phyloP scores from a whole-genome alignment of 164 flowering plant genomes.

The Amborella trichopoda region DNA sequence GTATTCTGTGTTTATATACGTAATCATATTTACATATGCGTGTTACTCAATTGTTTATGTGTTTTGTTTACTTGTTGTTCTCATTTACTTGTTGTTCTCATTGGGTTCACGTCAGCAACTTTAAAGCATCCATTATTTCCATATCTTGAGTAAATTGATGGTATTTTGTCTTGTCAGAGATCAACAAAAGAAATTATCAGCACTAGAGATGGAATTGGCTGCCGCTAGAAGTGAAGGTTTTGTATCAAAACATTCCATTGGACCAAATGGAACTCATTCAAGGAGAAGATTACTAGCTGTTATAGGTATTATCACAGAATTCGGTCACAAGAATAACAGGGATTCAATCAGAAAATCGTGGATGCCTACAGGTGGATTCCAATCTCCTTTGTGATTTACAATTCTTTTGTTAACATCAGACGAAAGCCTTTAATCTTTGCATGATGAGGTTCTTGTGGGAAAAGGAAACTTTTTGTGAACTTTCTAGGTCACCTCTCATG shows the following conservation, averaged over 20 bases:
- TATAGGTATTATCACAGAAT: conserved; percentile 60
- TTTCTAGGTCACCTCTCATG: no score
- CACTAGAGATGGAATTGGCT: conserved; percentile 72
- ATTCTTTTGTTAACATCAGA: no score
- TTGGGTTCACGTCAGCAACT: background rate
- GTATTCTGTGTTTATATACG: no score
- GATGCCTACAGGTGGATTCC: conserved; percentile 70
- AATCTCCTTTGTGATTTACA: conserved; percentile 8
- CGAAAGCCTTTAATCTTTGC: no score
- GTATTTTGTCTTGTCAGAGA: conserved; percentile 34
- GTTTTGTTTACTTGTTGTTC: background rate
- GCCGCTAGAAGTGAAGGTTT: conserved; percentile 74
- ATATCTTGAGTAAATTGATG: no score
- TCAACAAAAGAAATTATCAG: conserved; percentile 61
- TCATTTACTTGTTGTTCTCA: background rate
- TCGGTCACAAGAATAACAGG: conserved; percentile 65
- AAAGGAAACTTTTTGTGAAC: no score
- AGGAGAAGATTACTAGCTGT: conserved; percentile 53
- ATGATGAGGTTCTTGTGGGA: no score
- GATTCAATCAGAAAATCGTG: conserved; percentile 88
- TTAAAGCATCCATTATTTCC: background rate
- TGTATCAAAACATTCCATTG: conserved; percentile 31
- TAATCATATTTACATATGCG: no score
- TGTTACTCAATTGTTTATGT: no score
- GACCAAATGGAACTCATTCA: conserved; percentile 18